Percentiles rank a stretch among this genome's conserved stretches.
Conservation (phyloP, 306 rosid species). For the Cucurbita ficifolia region DNA sequence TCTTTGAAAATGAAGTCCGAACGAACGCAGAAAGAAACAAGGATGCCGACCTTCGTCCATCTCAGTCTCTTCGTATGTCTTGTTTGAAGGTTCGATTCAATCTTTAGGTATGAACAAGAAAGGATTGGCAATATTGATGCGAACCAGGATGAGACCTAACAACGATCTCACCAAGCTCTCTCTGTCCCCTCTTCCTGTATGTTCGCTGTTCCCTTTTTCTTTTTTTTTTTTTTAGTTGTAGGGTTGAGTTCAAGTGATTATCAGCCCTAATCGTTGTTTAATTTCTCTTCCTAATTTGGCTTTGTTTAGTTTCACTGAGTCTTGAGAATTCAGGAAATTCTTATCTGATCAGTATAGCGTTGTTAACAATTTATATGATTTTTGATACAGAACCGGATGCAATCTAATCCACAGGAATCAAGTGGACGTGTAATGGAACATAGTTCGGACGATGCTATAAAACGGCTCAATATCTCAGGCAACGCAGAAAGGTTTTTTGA, state of each 20-base stretch:
- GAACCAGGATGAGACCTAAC: slow-evolving; percentile 77
- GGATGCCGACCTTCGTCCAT: neutral
- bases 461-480: slow-evolving; percentile 15
- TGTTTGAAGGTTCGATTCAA: neutral
- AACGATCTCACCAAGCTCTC: slow-evolving; percentile 29
- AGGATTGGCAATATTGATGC: slow-evolving; percentile 68
- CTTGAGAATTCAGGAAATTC: neutral
- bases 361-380: neutral
- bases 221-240: too few relatives aligned
- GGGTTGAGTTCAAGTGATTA: neutral
- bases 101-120: slow-evolving; percentile 34
- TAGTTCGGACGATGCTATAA: slow-evolving; percentile 12
- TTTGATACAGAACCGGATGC: slow-evolving; percentile 31
- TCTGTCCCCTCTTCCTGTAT: slow-evolving; percentile 53
- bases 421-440: slow-evolving; percentile 4
- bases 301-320: neutral
- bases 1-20: neutral
- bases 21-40: neutral
- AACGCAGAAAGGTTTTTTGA: slow-evolving; percentile 36
- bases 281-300: neutral
- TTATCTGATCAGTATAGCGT: neutral
- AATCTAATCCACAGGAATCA: slow-evolving; percentile 26
- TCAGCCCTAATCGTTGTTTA: too few relatives aligned
- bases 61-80: neutral
- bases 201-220: neutral